Evolutionary conservation across 2,329 filamentous ascomycete genomes (phyloP), one percentile per base, ranked within the genome.

Genomic region (Penicillium thymicola): DNA sequence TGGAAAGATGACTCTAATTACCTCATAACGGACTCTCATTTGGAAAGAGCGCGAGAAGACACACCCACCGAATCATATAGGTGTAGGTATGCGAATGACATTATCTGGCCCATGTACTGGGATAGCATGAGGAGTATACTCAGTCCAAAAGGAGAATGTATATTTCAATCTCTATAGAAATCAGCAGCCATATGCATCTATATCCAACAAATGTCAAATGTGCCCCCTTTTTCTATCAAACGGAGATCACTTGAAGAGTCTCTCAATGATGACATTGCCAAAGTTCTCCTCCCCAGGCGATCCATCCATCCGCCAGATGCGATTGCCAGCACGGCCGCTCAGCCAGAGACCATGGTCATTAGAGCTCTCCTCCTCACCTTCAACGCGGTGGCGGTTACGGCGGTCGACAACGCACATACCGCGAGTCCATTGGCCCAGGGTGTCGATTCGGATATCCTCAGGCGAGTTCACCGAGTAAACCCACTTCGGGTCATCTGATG

Each of bases 361-460:
- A 0, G 86, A 81, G 30, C 86, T 81, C 63, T 83, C 82, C 43
- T 79, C 77, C 23, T 81, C 80, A 69, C 63, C 77, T 68, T 60
- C 79, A 71, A 66, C 73, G 58, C 67, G 75, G 52, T 72, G 76
- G 58, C 71, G 76, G 42, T 74, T 76, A 57, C 94, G 82, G 36
- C 85, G 81, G 78, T 99, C 94, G 40, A 92, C 79, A 32, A 97
- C 82, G 69, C 92, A 92, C 87, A 94, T 92, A 1, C 94, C 93
- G 55, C 90, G 82, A 44, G 92, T 96, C 94, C 94, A 99, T 78
- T 97, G 94, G 2, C 93, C 94, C 2, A 84, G 78, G 0, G 92
- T 95, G 76, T 99, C 94, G 40, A 99, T 80, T 21, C 94, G 83
- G 54, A 99, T 88, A 71, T 99, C 94, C 73, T 96, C 89, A 0